Conservation (phyloP, 169 alveolate genomes). For the Neospora caninum region DNA sequence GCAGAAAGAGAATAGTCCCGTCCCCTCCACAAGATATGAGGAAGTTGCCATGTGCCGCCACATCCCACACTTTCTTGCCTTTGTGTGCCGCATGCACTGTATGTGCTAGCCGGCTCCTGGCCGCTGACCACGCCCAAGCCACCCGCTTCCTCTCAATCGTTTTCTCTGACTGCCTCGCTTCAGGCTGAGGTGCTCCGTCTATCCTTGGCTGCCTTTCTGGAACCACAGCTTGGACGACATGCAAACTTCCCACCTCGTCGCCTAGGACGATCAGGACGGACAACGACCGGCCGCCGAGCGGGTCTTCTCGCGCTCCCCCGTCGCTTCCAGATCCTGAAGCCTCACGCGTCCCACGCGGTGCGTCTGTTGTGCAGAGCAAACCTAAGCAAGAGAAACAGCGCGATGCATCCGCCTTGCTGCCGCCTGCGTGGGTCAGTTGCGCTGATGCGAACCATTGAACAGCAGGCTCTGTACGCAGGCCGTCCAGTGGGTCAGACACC, state of each 20-base stretch:
- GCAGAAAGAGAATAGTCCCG: slow-evolving; percentile 38
- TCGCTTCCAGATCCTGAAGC: background rate
- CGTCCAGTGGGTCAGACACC: background rate
- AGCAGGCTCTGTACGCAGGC: background rate
- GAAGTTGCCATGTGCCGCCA: background rate
- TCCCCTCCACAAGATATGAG: slow-evolving; percentile 59
- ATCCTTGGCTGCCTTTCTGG: slow-evolving; percentile 21
- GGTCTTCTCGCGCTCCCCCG: background rate
- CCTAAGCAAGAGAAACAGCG: slow-evolving; percentile 31
- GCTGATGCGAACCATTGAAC: background rate
- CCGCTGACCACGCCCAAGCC: slow-evolving; percentile 6
- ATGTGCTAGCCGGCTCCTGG: background rate
- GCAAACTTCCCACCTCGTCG: slow-evolving; percentile 52
- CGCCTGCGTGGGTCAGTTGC: background rate
- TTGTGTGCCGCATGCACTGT: background rate
- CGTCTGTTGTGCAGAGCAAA: background rate
- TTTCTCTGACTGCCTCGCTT: background rate
- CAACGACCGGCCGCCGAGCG: background rate
- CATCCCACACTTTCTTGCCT: slow-evolving; percentile 2
- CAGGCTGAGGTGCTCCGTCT: background rate
- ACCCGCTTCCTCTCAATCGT: background rate
- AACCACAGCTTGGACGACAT: slow-evolving; percentile 43
- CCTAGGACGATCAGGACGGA: slow-evolving; percentile 19
- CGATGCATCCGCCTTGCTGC: background rate
- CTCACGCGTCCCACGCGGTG: background rate